Base-by-base conservation (phyloP, 805 yeast species). In the Debaryomyces hansenii region DNA sequence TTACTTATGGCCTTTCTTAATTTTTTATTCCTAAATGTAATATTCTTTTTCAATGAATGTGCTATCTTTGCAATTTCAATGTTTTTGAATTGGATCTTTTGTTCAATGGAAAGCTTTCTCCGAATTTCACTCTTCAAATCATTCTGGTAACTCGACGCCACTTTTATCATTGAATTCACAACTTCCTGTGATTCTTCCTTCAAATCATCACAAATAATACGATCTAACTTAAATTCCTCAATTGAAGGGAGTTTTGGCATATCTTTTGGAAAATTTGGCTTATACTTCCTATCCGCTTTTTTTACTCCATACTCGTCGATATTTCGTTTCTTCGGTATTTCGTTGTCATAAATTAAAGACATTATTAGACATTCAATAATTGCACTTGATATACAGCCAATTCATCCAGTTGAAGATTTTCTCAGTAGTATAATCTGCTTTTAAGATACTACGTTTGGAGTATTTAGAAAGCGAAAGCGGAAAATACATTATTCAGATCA, bases 21-120 rank as follows among this genome's bases (percentile, higher is more conserved):
- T 29, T 45, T 50, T 31, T 55, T 51, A 3, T 43, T 45, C 16
- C 46, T 44, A n/a, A 36, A 40, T 5, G 35, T 9, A 4, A 62
- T 46, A n/a, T 32, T 48, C 41, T 52, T 56, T 32, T 55, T 58
- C 35, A 61, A 50, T 29, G 45, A 50, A 42, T 48, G 57, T 14
- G 64, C 58, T 36, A 58, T 50, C 48, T 69, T 69, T 15, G 68
- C 66, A 11, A 71, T 60, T 33, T 58, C 60, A 20, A 71, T 66
- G 52, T 72, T 72, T 45, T 69, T 68, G 48, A 60, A 62, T 53
- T 72, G 78, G 36, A 73, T 62, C 47, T 60, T 61, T 54, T 72
- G 76, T 51, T 73, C 77, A 11, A 64, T 54, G 8, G 67, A 54
- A 38, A 73, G 51, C 37, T 66, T 64, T 21, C 50, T 50, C 45